phyloP scores from a whole-genome alignment of 768 basidiomycete species.

The Lactarius hatsudake region DNA sequence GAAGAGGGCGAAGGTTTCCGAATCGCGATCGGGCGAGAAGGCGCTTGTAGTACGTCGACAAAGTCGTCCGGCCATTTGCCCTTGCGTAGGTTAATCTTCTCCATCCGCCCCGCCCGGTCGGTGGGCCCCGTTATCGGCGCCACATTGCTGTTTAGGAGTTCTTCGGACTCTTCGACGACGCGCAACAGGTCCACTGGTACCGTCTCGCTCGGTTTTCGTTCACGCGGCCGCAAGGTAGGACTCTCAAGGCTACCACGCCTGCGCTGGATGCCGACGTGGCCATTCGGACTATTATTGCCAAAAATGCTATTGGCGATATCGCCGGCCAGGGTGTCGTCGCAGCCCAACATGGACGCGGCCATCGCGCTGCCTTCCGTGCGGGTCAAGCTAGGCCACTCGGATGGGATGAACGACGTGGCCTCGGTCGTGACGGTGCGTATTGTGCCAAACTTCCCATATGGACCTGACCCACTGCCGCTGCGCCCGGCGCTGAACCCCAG shows the following conservation, averaged over 20 bases:
- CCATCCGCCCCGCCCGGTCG: conserved; percentile 36
- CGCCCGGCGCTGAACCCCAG: no score
- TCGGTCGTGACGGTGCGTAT: no score
- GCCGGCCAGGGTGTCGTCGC: conserved; percentile 39
- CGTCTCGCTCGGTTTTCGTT: conserved; percentile 64
- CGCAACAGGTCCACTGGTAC: conserved; percentile 59
- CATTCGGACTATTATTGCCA: conserved; percentile 8
- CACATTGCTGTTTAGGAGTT: conserved; percentile 34
- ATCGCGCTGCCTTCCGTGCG: no score
- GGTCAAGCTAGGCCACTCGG: no score
- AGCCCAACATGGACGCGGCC: no score
- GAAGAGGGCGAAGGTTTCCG: conserved; percentile 14
- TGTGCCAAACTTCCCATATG: no score
- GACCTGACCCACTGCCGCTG: no score
- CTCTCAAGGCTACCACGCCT: conserved; percentile 28
- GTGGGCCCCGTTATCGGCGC: conserved; percentile 22
- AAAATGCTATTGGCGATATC: conserved; percentile 29
- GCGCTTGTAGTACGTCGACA: conserved; percentile 52
- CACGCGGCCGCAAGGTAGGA: conserved; percentile 37
- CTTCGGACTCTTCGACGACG: conserved; percentile 66
- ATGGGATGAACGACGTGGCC: no score
- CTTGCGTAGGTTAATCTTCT: conserved; percentile 60
- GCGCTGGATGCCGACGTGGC: conserved; percentile 3
- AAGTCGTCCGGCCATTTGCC: conserved; percentile 87
- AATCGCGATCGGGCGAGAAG: conserved; percentile 22